A percentile compares a stretch with the other conserved stretches of the same genome.
Conservation (phyloP, 805 yeast genomes). For the Ogataea naganishii region DNA sequence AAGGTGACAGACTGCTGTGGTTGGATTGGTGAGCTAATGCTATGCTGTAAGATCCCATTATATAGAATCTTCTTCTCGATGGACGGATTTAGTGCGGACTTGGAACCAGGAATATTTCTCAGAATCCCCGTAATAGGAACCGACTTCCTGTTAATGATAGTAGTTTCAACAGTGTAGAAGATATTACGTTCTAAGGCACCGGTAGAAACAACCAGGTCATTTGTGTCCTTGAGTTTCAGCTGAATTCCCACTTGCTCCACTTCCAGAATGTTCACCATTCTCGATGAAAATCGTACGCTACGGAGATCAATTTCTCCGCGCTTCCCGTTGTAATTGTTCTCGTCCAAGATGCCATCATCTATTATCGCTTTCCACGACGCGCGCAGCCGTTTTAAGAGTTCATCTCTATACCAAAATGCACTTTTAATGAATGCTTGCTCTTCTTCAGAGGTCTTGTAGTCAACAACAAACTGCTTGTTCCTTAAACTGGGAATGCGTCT, state of each 20-base stretch:
- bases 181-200: constrained; percentile 33
- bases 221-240: constrained; percentile 20
- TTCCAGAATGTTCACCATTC: constrained; percentile 48
- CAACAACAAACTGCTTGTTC: constrained; percentile 61
- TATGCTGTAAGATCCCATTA: constrained; percentile 66
- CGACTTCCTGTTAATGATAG: constrained; percentile 39
- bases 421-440: constrained; percentile 51
- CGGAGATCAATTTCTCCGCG: constrained; percentile 60
- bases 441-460: constrained; percentile 41
- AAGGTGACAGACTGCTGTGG: constrained; percentile 35
- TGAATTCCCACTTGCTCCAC: constrained; percentile 38
- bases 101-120: constrained; percentile 46
- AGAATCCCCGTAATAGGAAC: constrained; percentile 42
- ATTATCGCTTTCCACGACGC: constrained; percentile 55
- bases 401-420: constrained; percentile 75
- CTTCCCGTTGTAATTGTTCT: constrained; percentile 18
- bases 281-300: constrained; percentile 49
- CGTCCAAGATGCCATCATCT: constrained; percentile 14
- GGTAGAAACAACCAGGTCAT: constrained; percentile 10
- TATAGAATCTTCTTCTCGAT: constrained; percentile 53
- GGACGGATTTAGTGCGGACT: constrained; percentile 12
- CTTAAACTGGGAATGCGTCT: constrained; percentile 62
- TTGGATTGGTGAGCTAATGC: constrained; percentile 30
- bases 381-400: constrained; percentile 44
- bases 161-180: constrained; percentile 42